Percentiles rank a stretch among this genome's conserved stretches.
phyloP scores from a whole-genome alignment of 139 green algal species.

The Chlorella sp. region DNA sequence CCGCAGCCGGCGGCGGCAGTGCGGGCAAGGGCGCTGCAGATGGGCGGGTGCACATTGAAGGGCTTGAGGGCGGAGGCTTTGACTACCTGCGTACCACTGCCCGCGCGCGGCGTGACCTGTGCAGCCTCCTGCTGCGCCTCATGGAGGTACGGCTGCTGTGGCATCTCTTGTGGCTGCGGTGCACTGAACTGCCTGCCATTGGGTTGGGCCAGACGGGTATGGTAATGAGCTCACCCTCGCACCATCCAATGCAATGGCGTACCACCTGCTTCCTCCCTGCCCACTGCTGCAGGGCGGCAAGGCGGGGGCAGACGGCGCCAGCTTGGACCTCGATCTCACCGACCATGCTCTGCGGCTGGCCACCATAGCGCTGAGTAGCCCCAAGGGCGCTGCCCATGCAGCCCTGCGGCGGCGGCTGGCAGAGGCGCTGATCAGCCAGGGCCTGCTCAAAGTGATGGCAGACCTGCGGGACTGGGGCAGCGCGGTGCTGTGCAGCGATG shows the following conservation, averaged over 20 bases:
- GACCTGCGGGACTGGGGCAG: conserved; percentile 36
- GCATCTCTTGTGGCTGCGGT: no score
- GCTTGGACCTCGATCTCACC: conserved; percentile 3
- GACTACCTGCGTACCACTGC: conserved; percentile 2
- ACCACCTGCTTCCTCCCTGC: neutral
- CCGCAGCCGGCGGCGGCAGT: no score
- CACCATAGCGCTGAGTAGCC: conserved; percentile 25
- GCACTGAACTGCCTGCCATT: no score
- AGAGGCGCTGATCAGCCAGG: conserved; percentile 18
- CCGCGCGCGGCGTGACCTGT: conserved; percentile 8
- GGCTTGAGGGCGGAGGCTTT: neutral
- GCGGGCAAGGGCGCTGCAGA: neutral
- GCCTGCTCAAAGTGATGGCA: conserved; percentile 39
- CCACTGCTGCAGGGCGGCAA: neutral
- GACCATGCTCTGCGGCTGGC: conserved; percentile 25
- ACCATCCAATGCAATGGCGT: neutral
- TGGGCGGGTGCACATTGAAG: neutral
- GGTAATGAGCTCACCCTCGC: no score
- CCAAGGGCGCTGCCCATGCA: neutral
- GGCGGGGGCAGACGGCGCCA: neutral
- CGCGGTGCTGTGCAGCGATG: conserved; percentile 11
- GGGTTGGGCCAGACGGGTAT: no score
- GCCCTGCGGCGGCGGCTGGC: conserved; percentile 13
- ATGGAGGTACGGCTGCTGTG: neutral
- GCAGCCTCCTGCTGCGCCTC: conserved; percentile 10